phyloP scores from a whole-genome alignment of 75 land plant species.

The Larix kaempferi region DNA sequence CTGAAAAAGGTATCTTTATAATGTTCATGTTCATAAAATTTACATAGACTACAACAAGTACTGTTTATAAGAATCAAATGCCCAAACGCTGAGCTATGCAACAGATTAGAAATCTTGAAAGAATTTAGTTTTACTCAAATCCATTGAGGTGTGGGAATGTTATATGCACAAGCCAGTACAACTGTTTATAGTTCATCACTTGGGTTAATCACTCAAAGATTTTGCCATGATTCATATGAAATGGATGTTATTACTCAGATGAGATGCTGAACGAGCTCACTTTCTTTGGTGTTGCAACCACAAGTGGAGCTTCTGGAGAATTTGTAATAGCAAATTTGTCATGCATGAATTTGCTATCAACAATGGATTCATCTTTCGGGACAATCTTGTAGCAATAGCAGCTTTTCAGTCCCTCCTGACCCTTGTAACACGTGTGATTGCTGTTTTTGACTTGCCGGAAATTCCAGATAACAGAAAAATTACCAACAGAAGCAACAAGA shows the following conservation, averaged over 20 bases:
- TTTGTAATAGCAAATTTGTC: conserved; percentile 39
- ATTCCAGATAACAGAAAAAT: conserved; percentile 75
- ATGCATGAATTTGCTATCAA: conserved; percentile 97
- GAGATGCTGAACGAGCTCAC: conserved; percentile 80
- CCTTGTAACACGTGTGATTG: conserved; percentile 60
- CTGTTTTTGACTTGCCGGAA: conserved; percentile 81
- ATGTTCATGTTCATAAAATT: no score
- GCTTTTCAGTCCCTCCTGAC: conserved; percentile 83
- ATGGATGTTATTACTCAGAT: background rate
- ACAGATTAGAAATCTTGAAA: no score
- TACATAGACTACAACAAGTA: no score
- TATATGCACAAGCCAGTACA: no score
- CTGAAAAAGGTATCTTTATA: no score
- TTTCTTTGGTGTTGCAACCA: conserved; percentile 88
- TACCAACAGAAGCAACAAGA: conserved; percentile 87
- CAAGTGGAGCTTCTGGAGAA: conserved; percentile 90
- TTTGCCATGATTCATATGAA: no score
- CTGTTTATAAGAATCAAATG: no score
- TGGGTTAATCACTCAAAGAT: no score
- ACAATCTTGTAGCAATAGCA: conserved; percentile 96
- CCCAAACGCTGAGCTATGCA: no score
- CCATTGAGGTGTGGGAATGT: no score
- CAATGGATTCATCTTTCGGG: conserved; percentile 83
- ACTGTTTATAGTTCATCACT: no score
- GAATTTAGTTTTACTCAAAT: no score